Base-by-base conservation (phyloP, 2,329 filamentous ascomycete genomes). In the Ceratocystis ficicola region DNA sequence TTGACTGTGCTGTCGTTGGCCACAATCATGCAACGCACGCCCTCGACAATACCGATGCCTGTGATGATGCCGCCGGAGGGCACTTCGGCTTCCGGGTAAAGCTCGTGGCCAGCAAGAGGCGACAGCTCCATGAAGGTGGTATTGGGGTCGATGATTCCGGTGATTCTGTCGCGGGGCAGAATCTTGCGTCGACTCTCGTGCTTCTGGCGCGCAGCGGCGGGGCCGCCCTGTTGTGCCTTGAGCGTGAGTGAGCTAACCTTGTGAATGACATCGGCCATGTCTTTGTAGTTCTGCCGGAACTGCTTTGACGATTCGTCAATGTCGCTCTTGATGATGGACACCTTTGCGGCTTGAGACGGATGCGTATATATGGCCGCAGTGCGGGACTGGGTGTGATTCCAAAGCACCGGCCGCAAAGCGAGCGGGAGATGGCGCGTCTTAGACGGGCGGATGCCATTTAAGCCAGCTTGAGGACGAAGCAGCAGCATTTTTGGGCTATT, bases 1-100 rank as follows among this genome's bases (percentile, higher is more conserved):
- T 97, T 99, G 72, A 97, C 93, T 20, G 93, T 96, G 77, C 90
- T 95, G 74, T 96, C 93, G 74, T 97, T 96, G 67, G 91, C 92
- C 62, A 96, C 89, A 71, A 97, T 89, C 78, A 96, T 87, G 75
- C 93, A 97, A 50, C 86, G 87, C 30, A 96, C 90, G 15, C 93
- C 93, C 73, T 94, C 88, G 30, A 99, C 89, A 1, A 88, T 87
- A 2, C 93, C 93, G 64, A 97, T 85, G 0, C 93, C 94, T 0
- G 94, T 95, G 67, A 99, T 90, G 70, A 99, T 94, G 5, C 91
- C 93, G 30, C 88, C 94, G 0, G 90, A 87, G 0, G 93, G 90
- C 1, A 96, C 88, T 17, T 96, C 89, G 67, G 93, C 91, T 66
- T 88, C 90, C 0, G 86, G 83, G 73, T 97, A 97, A 63, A 96